These are phyloP conservation scores for Claviceps pusilla DNA, from an alignment of 2,329 filamentous ascomycete species.

Conservation along the genomic window DNA sequence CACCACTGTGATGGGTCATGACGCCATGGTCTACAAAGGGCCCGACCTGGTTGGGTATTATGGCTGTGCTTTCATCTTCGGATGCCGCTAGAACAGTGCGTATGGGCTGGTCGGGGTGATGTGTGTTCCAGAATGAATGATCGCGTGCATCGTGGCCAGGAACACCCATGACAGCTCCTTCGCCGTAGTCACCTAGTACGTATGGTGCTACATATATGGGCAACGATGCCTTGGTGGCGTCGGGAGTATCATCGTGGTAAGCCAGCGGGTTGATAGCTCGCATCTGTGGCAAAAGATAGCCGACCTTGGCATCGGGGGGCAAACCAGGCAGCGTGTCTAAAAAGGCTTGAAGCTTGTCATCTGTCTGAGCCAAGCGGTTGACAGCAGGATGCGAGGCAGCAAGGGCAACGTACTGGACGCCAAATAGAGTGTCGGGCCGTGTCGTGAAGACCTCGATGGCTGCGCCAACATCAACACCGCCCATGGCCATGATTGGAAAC, in stretches of 20 bases:
- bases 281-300: constrained; percentile 50
- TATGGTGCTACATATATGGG: constrained; percentile 75
- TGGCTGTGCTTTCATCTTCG: constrained; percentile 30
- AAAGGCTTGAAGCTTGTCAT: constrained; percentile 51
- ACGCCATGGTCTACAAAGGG: constrained; percentile 52
- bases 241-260: constrained; percentile 34
- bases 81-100: constrained; percentile 45
- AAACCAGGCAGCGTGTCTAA: constrained; percentile 45
- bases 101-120: constrained; percentile 45
- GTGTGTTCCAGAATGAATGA: constrained; percentile 63
- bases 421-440: constrained; percentile 72
- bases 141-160: constrained; percentile 73
- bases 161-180: constrained; percentile 84
- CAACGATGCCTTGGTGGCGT: constrained; percentile 39
- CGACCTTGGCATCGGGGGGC: constrained; percentile 44
- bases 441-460: constrained; percentile 68
- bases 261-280: constrained; percentile 52
- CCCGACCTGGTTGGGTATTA: constrained; percentile 28
- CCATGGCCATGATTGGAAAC: constrained; percentile 44
- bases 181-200: constrained; percentile 71
- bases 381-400: constrained; percentile 61
- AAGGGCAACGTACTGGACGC: constrained; percentile 71
- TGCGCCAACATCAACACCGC: constrained; percentile 25
- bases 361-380: constrained; percentile 38
- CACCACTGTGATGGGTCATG: constrained; percentile 50